Base-by-base conservation (phyloP, 2,329 filamentous ascomycete species). In the Zasmidium citrigriseum region DNA sequence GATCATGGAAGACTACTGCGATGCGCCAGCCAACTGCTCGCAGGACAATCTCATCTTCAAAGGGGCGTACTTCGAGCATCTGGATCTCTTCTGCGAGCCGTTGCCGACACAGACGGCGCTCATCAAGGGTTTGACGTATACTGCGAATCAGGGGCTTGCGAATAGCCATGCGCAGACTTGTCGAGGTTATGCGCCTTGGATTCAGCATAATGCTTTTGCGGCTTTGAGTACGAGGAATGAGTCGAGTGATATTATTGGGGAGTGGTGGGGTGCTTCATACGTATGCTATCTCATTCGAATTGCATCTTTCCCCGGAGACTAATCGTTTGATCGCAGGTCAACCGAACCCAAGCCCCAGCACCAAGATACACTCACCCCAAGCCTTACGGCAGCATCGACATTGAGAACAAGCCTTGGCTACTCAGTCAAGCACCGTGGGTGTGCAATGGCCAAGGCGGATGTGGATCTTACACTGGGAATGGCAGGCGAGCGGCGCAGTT, bases 31-130 rank as follows among this genome's bases (percentile, higher is more conserved):
- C 2, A 83, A 78, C 48, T 98, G 93, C 73, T 92, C 86, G 12
- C 92, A 97, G 71, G 85, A 98, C 67, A 83, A 83, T 0, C 91
- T 96, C 68, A 91, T 91, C 0, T 98, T 98, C 83, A 98, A 98
- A 73, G 90, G 91, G 24, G 95, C 97, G 57, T 97, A 93, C 80
- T 96, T 96, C 76, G 90, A 96, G 70, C 93, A 98, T 70, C 79
- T 98, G 1, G 83, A 87, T 0, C 77, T 86, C 1, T 97, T 97
- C 72, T 98, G 93, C 73, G 81, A 83, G 3, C 83, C 86, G 0
- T 75, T 96, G 1, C 81, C 80, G 1, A 71, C 62, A 1, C 14
- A 38, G 7, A 69, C 78, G 10, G 73, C 82, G 1, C 73, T 77
- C 5, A 72, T 80, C 29, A 73, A 75, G 10, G 78, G 76, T 2